A percentile compares a stretch with the other conserved stretches of the same genome.
Evolutionary conservation across 1,139 yeast species (phyloP).

Genomic region (Kazachstania sp.): DNA sequence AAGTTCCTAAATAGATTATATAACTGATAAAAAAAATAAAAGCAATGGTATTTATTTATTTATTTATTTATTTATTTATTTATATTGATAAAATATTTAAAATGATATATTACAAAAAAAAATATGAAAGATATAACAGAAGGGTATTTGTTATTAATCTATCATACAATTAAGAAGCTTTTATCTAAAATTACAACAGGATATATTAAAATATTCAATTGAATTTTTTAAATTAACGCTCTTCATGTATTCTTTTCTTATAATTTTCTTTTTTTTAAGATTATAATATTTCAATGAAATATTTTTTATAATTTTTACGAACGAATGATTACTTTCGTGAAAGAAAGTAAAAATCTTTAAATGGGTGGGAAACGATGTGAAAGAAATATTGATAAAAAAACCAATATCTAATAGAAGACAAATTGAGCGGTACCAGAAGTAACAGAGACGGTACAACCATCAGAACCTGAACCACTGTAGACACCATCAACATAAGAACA

Average conservation of each 20-base stretch:
- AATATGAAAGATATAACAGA: too few species aligned
- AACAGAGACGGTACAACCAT: slow-evolving; percentile 93
- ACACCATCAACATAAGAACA: slow-evolving; percentile 75
- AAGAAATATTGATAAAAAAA: background rate
- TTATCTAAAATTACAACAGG: too few species aligned
- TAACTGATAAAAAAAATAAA: too few species aligned
- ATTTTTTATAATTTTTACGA: background rate
- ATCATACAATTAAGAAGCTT: too few species aligned
- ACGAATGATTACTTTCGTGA: background rate
- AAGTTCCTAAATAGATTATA: slow-evolving; percentile 3
- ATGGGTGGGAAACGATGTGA: background rate
- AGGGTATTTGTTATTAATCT: too few species aligned
- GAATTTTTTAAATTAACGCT: background rate
- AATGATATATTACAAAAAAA: too few species aligned
- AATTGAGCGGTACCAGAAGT: slow-evolving; percentile 64
- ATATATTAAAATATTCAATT: too few species aligned
- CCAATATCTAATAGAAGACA: slow-evolving; percentile 29
- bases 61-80: too few species aligned
- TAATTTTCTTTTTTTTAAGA: background rate
- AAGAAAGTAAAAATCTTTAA: too few species aligned
- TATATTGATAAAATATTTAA: too few species aligned
- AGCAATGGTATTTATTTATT: too few species aligned
- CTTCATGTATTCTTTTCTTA: background rate
- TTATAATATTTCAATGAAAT: background rate
- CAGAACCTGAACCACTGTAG: slow-evolving; percentile 59